Evolutionary conservation across 169 alveolate genomes (phyloP), one percentile per base, ranked within the genome.

Genomic region (Eimeria necatrix): DNA sequence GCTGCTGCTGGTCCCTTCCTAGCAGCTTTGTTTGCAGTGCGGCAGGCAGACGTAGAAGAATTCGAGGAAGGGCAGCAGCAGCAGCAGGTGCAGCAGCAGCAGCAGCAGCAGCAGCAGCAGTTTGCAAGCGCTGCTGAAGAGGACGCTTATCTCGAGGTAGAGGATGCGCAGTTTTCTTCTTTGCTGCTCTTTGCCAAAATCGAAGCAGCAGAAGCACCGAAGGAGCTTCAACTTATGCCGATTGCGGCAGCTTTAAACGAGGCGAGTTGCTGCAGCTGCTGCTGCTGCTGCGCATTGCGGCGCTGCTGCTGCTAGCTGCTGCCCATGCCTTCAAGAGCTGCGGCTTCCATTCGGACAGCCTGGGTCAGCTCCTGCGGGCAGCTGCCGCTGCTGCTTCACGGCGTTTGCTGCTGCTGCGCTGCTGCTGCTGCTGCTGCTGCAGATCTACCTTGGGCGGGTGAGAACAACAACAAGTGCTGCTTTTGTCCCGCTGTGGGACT

Each of bases 381-480:
- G 86, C 61, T 14, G 89, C 70, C 49, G 49, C 89, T 20, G 68
- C 41, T 49, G 89, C 73, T 61, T 61, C 7, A 8, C 22, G 73
- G 9, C 22, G 32, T 1, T 71, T 68, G 49, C 49, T 68, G 9
- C 78, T 68, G 78, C 48, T 56, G 68, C 78, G n/a, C 46, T 51
- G 89, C 71, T 80, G 70, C 70, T 80, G 89, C 70, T 80, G 49
- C 70, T 80, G 89, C 70, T 80, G 89, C 89, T 80, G 89, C 89
- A 80, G 89, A 51, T 80, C 20, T 80, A 80, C 70, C 7, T 80
- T 4, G 70, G 71, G 16, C 14, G 71, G 48, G n/a, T 80, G 4
- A 24, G 89, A 51, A 71, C 89, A 80, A 71, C 70, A 80, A 80
- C 71, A 48, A 48, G 89, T 48, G 70, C 60, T 20, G 49, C 51